Evolutionary conservation across 306 rosid species (phyloP).

Genomic region (Albizia julibrissin): DNA sequence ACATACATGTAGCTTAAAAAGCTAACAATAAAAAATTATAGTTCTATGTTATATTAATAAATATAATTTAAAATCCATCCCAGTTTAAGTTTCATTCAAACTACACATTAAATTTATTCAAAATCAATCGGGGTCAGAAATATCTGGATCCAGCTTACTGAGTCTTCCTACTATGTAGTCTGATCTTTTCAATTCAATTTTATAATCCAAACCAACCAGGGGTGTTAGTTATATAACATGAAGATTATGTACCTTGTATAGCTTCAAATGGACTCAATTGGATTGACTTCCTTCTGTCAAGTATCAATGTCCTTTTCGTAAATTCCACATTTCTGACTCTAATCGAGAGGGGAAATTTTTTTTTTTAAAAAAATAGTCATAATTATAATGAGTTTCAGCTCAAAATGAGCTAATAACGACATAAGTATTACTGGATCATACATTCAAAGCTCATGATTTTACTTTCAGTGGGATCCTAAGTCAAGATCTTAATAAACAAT

Average conservation of each 20-base stretch:
- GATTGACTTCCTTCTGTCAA: not conserved
- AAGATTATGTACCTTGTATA: not conserved
- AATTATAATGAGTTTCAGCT: not conserved
- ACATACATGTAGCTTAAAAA: too few species aligned
- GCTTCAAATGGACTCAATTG: not conserved
- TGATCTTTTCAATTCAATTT: not conserved
- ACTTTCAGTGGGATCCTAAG: not conserved
- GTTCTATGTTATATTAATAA: not conserved
- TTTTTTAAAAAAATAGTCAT: not conserved
- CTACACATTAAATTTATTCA: not conserved
- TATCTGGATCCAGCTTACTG: not conserved
- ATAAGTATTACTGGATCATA: constrained; percentile 1
- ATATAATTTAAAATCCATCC: not conserved
- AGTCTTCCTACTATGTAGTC: not conserved
- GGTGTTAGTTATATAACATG: not conserved
- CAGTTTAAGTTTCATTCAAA: not conserved
- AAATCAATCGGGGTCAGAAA: not conserved
- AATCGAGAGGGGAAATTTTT: not conserved
- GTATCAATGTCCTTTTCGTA: not conserved
- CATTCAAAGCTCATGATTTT: constrained; percentile 5
- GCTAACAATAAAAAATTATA: too few species aligned
- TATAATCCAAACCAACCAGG: not conserved
- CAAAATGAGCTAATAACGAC: constrained; percentile 32
- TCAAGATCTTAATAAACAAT: not conserved
- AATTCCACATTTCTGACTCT: not conserved